phyloP scores from a whole-genome alignment of 257 asterid species.

The Rauvolfia tetraphylla region DNA sequence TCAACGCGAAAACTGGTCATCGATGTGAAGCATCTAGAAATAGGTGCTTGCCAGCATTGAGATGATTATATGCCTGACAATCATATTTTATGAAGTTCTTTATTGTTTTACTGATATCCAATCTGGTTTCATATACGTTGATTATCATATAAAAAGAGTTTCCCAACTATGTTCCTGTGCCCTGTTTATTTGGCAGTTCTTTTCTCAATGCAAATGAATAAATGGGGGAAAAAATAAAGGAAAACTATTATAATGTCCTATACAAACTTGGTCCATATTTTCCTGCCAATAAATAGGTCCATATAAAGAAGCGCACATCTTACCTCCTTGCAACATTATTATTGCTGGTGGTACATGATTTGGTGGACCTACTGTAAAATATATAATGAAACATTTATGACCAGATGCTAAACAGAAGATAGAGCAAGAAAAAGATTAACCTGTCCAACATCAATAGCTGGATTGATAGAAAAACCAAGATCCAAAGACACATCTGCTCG shows the following conservation, averaged over 20 bases:
- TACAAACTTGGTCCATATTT: background rate
- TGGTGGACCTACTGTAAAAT: background rate
- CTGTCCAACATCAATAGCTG: constrained; percentile 97
- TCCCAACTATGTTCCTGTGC: too few species aligned
- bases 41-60: background rate
- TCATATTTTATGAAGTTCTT: too few species aligned
- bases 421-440: constrained; percentile 27
- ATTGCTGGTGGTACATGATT: background rate
- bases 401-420: constrained; percentile 27
- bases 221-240: too few species aligned
- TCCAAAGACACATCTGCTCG: constrained; percentile 74
- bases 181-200: too few species aligned
- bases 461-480: constrained; percentile 89
- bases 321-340: background rate
- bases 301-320: background rate
- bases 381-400: constrained; percentile 31
- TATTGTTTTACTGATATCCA: background rate
- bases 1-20: background rate
- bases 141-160: too few species aligned
- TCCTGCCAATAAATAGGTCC: background rate
- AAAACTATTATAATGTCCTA: too few species aligned
- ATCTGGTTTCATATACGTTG: too few species aligned
- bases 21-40: background rate
- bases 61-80: background rate
- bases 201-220: too few species aligned